phyloP scores from a whole-genome alignment of 495 filamentous ascomycete species.

The Staphylotrichum tortipilum region DNA sequence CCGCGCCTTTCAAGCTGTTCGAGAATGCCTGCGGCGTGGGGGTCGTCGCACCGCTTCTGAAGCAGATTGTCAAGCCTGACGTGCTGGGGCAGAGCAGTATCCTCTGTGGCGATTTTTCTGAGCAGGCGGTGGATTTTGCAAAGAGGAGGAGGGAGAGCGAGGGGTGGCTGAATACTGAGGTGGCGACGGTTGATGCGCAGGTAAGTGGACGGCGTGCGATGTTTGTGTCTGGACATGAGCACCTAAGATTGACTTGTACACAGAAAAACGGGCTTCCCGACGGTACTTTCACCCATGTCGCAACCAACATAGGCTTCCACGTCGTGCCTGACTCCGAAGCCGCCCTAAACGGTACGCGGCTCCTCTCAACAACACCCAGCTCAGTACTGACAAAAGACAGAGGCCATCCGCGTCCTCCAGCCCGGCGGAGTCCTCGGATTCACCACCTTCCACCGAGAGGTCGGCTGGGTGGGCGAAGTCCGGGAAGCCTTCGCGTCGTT shows the following conservation, averaged over 20 bases:
- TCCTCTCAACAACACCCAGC: neutral
- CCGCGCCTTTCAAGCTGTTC: slow-evolving; percentile 27
- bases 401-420: slow-evolving; percentile 30
- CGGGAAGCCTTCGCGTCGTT: slow-evolving; percentile 26
- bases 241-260: too few relatives aligned
- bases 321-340: slow-evolving; percentile 32
- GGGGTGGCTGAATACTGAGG: slow-evolving; percentile 29
- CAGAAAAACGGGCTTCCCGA: slow-evolving; percentile 26
- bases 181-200: slow-evolving; percentile 29
- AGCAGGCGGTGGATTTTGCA: slow-evolving; percentile 20
- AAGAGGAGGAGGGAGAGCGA: slow-evolving; percentile 20
- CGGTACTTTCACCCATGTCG: slow-evolving; percentile 30
- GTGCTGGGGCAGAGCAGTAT: slow-evolving; percentile 30
- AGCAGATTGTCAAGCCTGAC: slow-evolving; percentile 19
- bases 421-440: slow-evolving; percentile 33
- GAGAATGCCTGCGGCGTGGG: slow-evolving; percentile 38
- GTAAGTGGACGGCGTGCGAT: too few relatives aligned
- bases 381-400: slow-evolving; percentile 15
- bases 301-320: slow-evolving; percentile 36
- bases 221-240: too few relatives aligned
- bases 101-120: slow-evolving; percentile 31
- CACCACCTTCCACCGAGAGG: slow-evolving; percentile 28
- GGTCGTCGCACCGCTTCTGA: slow-evolving; percentile 28
- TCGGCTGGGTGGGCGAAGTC: slow-evolving; percentile 26
- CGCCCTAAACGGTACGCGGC: slow-evolving; percentile 27